Conservation (phyloP, 1,284 basidiomycete genomes). For the Tilletia setariae region DNA sequence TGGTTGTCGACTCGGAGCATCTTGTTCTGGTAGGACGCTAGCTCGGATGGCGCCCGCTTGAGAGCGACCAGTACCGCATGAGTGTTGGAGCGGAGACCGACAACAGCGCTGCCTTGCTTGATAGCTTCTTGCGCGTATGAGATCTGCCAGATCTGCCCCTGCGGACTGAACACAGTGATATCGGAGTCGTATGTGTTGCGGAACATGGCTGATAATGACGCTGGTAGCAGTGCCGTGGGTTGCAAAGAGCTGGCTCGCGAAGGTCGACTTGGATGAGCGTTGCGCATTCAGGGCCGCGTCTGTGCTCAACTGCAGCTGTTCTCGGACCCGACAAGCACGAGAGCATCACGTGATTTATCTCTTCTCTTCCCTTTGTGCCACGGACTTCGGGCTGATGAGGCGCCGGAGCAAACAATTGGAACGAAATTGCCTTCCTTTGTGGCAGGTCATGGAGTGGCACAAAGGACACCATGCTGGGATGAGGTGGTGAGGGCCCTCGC, state of each 20-base stretch:
- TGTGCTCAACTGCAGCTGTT: neutral
- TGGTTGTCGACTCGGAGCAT: constrained; percentile 99
- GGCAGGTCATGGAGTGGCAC: too few species aligned
- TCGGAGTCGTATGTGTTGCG: constrained; percentile 53
- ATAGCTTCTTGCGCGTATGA: constrained; percentile 99
- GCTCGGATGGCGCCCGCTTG: constrained; percentile 98
- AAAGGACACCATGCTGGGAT: too few species aligned
- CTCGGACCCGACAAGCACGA: neutral
- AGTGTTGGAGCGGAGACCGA: constrained; percentile 89
- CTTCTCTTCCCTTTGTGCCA: constrained; percentile 1
- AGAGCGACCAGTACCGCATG: constrained; percentile 90
- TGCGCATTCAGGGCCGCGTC: neutral
- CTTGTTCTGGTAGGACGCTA: constrained; percentile 98
- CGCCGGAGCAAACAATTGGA: too few species aligned
- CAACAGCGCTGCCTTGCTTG: constrained; percentile 97
- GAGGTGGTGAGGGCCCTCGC: too few species aligned
- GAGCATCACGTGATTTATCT: neutral
- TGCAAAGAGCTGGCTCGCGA: neutral
- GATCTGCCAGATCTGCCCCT: constrained; percentile 73
- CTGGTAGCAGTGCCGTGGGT: neutral
- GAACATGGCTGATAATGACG: constrained; percentile 28
- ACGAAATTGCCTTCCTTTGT: too few species aligned
- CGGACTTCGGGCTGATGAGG: neutral
- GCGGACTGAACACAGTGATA: constrained; percentile 47
- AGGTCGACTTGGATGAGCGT: neutral